A percentile compares a stretch with the other conserved stretches of the same genome.
Evolutionary conservation across 1,284 basidiomycete species (phyloP).

Genomic region (Pascua guehoae): DNA sequence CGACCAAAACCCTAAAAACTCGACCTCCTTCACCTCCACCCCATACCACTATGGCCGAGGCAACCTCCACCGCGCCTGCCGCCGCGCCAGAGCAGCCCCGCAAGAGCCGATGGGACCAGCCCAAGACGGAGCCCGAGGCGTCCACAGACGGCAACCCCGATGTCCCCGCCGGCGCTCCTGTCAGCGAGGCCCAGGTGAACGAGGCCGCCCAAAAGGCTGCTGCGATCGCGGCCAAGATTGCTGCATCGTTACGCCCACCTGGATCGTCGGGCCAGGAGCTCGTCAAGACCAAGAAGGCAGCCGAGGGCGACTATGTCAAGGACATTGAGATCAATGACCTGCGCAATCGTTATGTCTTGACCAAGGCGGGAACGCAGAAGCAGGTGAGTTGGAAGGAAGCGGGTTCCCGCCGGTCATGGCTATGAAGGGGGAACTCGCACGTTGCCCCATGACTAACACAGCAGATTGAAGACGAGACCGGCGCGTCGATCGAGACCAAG

Average conservation of each 20-base stretch:
- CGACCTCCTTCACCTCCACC: background rate
- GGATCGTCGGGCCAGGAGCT: slow-evolving; percentile 50
- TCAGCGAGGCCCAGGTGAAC: slow-evolving; percentile 52
- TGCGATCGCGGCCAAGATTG: slow-evolving; percentile 81
- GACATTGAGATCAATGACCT: slow-evolving; percentile 98
- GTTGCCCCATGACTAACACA: background rate
- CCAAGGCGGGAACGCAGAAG: slow-evolving; percentile 86
- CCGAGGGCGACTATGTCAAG: slow-evolving; percentile 78
- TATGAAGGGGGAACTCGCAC: background rate
- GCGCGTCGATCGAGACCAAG: slow-evolving; percentile 83
- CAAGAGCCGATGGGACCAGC: slow-evolving; percentile 20
- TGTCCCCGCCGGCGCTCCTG: slow-evolving; percentile 51
- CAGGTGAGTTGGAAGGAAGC: slow-evolving; percentile 59
- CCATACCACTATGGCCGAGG: slow-evolving; percentile 11
- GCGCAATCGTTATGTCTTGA: slow-evolving; percentile 90
- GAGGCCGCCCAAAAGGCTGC: slow-evolving; percentile 65
- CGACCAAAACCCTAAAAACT: background rate
- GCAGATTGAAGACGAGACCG: slow-evolving; percentile 84
- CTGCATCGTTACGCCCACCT: slow-evolving; percentile 63
- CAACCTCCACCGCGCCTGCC: background rate
- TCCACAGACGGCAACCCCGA: slow-evolving; percentile 63
- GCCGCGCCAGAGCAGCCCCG: slow-evolving; percentile 6
- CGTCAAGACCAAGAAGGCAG: slow-evolving; percentile 58
- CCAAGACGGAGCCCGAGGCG: background rate
- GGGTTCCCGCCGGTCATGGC: background rate